Percentiles rank a stretch among this genome's conserved stretches.
phyloP scores from a whole-genome alignment of 495 filamentous ascomycete species.

The Sabuloglossum arenarium region DNA sequence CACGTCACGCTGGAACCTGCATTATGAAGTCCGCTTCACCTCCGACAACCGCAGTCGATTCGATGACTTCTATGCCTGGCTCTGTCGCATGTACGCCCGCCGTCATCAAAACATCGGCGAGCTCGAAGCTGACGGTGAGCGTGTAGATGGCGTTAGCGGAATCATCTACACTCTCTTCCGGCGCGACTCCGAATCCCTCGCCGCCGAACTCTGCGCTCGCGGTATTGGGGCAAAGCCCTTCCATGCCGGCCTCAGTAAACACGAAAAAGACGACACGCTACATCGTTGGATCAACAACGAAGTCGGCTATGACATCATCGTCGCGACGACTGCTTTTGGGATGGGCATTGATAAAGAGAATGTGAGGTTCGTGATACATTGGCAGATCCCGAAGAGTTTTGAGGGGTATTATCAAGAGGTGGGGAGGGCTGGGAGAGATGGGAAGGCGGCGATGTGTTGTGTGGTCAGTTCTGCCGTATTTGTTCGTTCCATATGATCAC shows the following conservation, averaged over 20 bases:
- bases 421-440: constrained; percentile 75
- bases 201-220: constrained; percentile 35
- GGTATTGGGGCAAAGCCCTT: constrained; percentile 50
- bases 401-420: constrained; percentile 95
- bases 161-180: constrained; percentile 81
- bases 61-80: constrained; percentile 48
- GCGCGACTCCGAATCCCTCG: constrained; percentile 53
- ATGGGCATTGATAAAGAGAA: constrained; percentile 96
- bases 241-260: constrained; percentile 41
- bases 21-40: constrained; percentile 86
- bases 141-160: constrained; percentile 46
- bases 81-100: constrained; percentile 45
- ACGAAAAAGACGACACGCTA: constrained; percentile 41
- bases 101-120: constrained; percentile 26
- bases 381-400: constrained; percentile 78
- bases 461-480: constrained; percentile 23
- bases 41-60: constrained; percentile 46
- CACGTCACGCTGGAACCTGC: constrained; percentile 63
- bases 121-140: constrained; percentile 25
- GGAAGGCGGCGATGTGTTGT: constrained; percentile 65
- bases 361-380: constrained; percentile 85
- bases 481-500: too few relatives aligned
- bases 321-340: constrained; percentile 87
- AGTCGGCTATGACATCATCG: constrained; percentile 66
- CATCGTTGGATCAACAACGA: constrained; percentile 56